Conservation (phyloP, 495 filamentous ascomycete genomes). For the Trichoderma orchidacearum region DNA sequence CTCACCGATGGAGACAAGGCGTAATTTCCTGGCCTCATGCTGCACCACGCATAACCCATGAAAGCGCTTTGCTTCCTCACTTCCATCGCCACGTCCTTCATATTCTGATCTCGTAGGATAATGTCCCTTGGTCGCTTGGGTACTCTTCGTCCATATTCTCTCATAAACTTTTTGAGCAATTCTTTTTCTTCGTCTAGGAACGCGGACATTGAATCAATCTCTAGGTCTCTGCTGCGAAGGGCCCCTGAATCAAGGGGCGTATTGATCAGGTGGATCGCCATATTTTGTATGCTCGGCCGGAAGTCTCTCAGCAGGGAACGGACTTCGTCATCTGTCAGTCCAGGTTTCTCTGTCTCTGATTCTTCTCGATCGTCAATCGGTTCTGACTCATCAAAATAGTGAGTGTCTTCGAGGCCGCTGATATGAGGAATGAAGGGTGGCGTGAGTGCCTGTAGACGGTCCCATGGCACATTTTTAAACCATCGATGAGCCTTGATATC, state of each 20-base stretch:
- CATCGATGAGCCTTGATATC: conserved; percentile 69
- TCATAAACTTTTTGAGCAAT: conserved; percentile 23
- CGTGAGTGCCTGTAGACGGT: conserved; percentile 45
- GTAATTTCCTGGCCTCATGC: conserved; percentile 12
- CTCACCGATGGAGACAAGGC: neutral
- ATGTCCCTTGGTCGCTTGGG: conserved; percentile 65
- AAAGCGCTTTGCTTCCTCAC: conserved; percentile 71
- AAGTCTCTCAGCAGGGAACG: conserved; percentile 20
- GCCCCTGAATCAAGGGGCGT: conserved; percentile 26
- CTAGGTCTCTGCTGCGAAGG: conserved; percentile 28
- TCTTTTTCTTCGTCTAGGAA: conserved; percentile 15
- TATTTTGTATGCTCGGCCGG: conserved; percentile 20
- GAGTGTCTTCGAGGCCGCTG: conserved; percentile 60
- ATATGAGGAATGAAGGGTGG: conserved; percentile 71
- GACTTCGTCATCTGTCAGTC: conserved; percentile 7
- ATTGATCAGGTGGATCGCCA: conserved; percentile 24
- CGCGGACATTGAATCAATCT: conserved; percentile 23
- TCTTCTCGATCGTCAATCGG: conserved; percentile 33
- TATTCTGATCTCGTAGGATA: conserved; percentile 56
- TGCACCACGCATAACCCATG: conserved; percentile 76
- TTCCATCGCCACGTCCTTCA: conserved; percentile 52
- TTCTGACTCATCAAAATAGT: conserved; percentile 77
- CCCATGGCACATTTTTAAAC: conserved; percentile 57
- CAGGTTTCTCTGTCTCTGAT: neutral
- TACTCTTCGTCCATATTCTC: conserved; percentile 34